phyloP scores from a whole-genome alignment of 306 rosid species.

The Argentina anserina region DNA sequence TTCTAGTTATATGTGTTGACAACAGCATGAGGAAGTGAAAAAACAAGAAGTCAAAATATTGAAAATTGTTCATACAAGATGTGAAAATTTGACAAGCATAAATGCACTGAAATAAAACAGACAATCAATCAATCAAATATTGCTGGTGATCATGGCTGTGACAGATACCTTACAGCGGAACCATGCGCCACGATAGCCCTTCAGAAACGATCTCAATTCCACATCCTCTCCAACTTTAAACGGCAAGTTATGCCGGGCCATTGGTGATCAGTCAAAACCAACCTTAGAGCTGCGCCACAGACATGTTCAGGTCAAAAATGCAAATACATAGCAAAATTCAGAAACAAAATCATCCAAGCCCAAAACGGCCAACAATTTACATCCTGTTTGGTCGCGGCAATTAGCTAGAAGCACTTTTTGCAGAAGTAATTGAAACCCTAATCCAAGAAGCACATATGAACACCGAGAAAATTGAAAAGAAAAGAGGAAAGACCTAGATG shows the following conservation, averaged over 20 bases:
- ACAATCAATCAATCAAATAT: not conserved
- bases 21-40: not conserved
- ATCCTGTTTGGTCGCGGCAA: no score
- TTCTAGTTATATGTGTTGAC: not conserved
- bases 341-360: not conserved
- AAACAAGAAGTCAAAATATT: not conserved
- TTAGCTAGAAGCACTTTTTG: no score
- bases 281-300: slow-evolving; percentile 10
- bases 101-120: not conserved
- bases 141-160: not conserved
- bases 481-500: no score
- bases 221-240: slow-evolving; percentile 52
- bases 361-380: not conserved
- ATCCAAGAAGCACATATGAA: no score
- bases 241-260: slow-evolving; percentile 35
- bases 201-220: slow-evolving; percentile 49
- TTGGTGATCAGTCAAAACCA: not conserved
- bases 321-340: not conserved
- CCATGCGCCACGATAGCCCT: slow-evolving; percentile 88
- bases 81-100: not conserved
- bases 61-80: not conserved
- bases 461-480: not conserved
- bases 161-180: slow-evolving; percentile 70
- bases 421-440: no score
- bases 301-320: not conserved